These are phyloP conservation scores for Flaveria ramosissima DNA, from an alignment of 129 eudicot species.

Conservation along the genomic window DNA sequence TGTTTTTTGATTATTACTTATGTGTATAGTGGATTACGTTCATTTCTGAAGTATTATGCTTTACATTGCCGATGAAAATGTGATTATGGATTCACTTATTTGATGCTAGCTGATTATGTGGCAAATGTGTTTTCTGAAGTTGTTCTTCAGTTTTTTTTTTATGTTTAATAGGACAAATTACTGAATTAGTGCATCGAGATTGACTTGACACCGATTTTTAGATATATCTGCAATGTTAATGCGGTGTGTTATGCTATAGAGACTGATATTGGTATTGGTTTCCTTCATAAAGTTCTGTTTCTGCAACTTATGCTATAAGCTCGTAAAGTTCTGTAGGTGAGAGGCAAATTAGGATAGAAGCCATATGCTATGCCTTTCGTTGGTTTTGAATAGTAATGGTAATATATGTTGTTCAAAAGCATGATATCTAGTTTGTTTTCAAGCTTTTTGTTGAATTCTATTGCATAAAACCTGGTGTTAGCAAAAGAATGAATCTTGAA, in stretches of 20 bases:
- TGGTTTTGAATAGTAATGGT: constrained; percentile 8
- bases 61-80: constrained; percentile 20
- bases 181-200: constrained; percentile 4
- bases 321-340: neutral
- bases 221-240: constrained; percentile 11
- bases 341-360: neutral
- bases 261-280: constrained; percentile 11
- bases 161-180: constrained; percentile 11
- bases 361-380: neutral
- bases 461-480: neutral
- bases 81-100: constrained; percentile 5
- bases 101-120: constrained; percentile 7
- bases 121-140: constrained; percentile 3
- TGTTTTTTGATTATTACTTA: neutral
- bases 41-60: constrained; percentile 14
- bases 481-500: constrained; percentile 3
- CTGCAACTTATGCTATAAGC: constrained; percentile 10
- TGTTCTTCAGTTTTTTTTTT: constrained; percentile 8
- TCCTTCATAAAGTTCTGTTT: constrained; percentile 11
- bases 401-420: neutral
- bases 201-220: constrained; percentile 10
- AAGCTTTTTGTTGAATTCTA: neutral
- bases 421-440: constrained; percentile 5
- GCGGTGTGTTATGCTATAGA: constrained; percentile 6
- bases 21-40: constrained; percentile 3